Evolutionary conservation across 139 green algal species (phyloP), one percentile per base, ranked within the genome.

Genomic region (Chlamydomonas incerta): DNA sequence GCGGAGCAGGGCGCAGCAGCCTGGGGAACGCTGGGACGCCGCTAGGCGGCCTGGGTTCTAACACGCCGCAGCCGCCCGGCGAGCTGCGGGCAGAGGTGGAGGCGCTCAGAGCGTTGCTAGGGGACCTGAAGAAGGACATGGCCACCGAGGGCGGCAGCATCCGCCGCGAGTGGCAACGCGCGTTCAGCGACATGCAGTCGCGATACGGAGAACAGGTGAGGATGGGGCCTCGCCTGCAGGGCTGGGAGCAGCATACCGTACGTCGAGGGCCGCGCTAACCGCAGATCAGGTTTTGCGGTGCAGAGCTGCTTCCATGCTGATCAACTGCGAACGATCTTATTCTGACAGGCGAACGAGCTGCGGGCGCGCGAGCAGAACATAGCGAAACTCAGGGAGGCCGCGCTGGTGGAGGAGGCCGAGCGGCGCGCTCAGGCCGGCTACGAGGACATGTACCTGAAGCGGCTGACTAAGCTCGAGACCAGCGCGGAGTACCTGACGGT

Each of bases 171-270:
- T 85, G 80, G 80, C 80, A 85, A 67, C 80, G 80, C 33, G 67
- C 67, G 21, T 85, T 85, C 67, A 69, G 50, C 24, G 80, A 85
- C 68, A 85, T 85, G 80, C 80, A 85, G 69, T n/a, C 66, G 31
- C 80, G 80, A 50, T 85, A 77, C 67, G 50, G 67, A 33, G 80
- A 85, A 67, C 80, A 85, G 41, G 41, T 50, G 41, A 50, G 8
- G 41, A 50, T 50, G 41, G 41, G 41, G n/a, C n/a, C n/a, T n/a
- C n/a, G n/a, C n/a, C n/a, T n/a, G n/a, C 8, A 8, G 8, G 41
- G 41, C 41, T 50, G 41, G 41, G 41, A 50, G 41, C 41, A 50
- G 41, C 41, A 50, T 8, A 50, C 41, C 41, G n/a, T n/a, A n/a
- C n/a, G n/a, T n/a, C n/a, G n/a, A n/a, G n/a, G n/a, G n/a, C n/a